Evolutionary conservation across 2,329 filamentous ascomycete genomes (phyloP).

Genomic region (Neobulgaria alba): DNA sequence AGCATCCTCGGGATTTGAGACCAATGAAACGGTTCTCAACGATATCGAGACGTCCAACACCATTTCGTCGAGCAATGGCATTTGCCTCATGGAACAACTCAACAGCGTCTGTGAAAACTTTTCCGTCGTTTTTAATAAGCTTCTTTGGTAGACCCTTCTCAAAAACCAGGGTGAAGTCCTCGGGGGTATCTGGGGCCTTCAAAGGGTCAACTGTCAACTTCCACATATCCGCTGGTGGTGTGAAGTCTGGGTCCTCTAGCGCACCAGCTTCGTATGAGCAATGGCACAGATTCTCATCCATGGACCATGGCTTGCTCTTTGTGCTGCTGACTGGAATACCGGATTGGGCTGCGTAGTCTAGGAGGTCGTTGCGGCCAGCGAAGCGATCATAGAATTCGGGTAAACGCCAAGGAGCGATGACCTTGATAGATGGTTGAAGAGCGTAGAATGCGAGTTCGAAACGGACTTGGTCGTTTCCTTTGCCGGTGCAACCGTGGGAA

Average conservation of each 20-base stretch:
- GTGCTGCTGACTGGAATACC: conserved; percentile 66
- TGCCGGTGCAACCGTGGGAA: conserved; percentile 50
- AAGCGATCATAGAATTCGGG: conserved; percentile 63
- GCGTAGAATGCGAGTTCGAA: conserved; percentile 57
- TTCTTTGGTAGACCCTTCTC: conserved; percentile 67
- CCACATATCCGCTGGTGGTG: conserved; percentile 73
- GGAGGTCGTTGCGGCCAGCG: conserved; percentile 62
- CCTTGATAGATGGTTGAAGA: conserved; percentile 55
- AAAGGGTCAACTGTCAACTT: conserved; percentile 61
- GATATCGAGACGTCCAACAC: conserved; percentile 75
- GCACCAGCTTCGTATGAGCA: conserved; percentile 74
- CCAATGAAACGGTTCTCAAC: conserved; percentile 76
- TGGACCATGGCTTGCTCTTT: conserved; percentile 61
- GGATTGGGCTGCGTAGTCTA: conserved; percentile 59
- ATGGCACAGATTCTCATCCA: conserved; percentile 66
- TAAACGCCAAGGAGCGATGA: conserved; percentile 68
- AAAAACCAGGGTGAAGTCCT: conserved; percentile 65
- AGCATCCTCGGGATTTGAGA: conserved; percentile 73
- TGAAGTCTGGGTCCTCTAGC: conserved; percentile 55
- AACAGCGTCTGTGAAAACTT: conserved; percentile 58
- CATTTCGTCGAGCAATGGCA: conserved; percentile 61
- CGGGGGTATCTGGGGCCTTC: conserved; percentile 60
- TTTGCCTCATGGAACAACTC: conserved; percentile 67
- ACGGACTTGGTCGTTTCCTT: conserved; percentile 58
- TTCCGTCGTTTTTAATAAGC: conserved; percentile 44